These are phyloP conservation scores for Dictyostelium discoideum DNA, from an alignment of 78 protist genomes.

Conservation along the genomic window dicty_2.7 NC_007088.5:853001-853500, in stretches of 20 bases:
- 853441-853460: not conserved
- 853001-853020: too few species aligned
- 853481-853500: not conserved
- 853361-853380: not conserved
- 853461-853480: not conserved
- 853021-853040: not conserved
- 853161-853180: slow-evolving; percentile 46
- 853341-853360: not conserved
- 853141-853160: slow-evolving; percentile 35
- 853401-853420: not conserved
- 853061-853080: slow-evolving; percentile 52
- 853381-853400: not conserved
- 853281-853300: slow-evolving; percentile 74
- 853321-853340: not conserved
- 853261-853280: slow-evolving; percentile 46
- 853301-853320: slow-evolving; percentile 6
- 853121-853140: slow-evolving; percentile 48
- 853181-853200: slow-evolving; percentile 48
- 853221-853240: slow-evolving; percentile 19
- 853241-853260: slow-evolving; percentile 56
- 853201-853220: slow-evolving; percentile 43
- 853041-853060: not conserved
- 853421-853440: slow-evolving; percentile 30
- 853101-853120: slow-evolving; percentile 62
- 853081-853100: slow-evolving; percentile 52